A percentile compares a stretch with the other conserved stretches of the same genome.
Evolutionary conservation across 371 early-diverging fungal species (phyloP).

Genomic region (Mucor piriformis): DNA sequence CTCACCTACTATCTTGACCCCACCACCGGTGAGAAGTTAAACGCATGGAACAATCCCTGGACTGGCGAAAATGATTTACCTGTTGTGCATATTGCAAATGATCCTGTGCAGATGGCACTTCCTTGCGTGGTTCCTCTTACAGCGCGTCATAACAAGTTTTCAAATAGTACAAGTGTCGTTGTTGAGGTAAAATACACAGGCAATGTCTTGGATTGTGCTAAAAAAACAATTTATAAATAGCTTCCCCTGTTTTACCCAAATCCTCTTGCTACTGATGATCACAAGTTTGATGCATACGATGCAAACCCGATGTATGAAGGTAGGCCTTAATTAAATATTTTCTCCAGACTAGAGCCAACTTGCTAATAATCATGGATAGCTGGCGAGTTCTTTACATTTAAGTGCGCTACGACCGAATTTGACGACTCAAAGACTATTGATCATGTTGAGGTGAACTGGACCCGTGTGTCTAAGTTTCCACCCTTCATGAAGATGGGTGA

Average conservation of each 20-base stretch:
- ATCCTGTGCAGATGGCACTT: conserved; percentile 45
- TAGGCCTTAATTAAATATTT: background rate
- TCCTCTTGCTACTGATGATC: conserved; percentile 32
- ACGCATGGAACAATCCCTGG: conserved; percentile 43
- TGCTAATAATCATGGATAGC: conserved; percentile 14
- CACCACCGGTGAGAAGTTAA: conserved; percentile 28
- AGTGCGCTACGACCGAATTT: conserved; percentile 24
- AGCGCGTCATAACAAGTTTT: conserved; percentile 22
- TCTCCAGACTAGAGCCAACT: no score
- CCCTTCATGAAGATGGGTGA: conserved; percentile 50
- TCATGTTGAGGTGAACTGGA: conserved; percentile 41
- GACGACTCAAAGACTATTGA: conserved; percentile 22
- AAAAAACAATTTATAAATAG: background rate
- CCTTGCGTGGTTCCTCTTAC: conserved; percentile 31
- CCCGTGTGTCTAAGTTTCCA: conserved; percentile 27
- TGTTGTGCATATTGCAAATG: conserved; percentile 47
- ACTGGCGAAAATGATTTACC: conserved; percentile 35
- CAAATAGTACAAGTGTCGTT: conserved; percentile 19
- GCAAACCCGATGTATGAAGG: conserved; percentile 39
- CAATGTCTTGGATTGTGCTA: background rate
- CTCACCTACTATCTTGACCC: conserved; percentile 44
- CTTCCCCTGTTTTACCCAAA: conserved; percentile 44
- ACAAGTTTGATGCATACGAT: conserved; percentile 33
- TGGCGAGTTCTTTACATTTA: conserved; percentile 44
- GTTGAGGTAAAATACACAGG: conserved; percentile 19